phyloP scores from a whole-genome alignment of 2,329 filamentous ascomycete genomes.

The Lecanicillium sp. region DNA sequence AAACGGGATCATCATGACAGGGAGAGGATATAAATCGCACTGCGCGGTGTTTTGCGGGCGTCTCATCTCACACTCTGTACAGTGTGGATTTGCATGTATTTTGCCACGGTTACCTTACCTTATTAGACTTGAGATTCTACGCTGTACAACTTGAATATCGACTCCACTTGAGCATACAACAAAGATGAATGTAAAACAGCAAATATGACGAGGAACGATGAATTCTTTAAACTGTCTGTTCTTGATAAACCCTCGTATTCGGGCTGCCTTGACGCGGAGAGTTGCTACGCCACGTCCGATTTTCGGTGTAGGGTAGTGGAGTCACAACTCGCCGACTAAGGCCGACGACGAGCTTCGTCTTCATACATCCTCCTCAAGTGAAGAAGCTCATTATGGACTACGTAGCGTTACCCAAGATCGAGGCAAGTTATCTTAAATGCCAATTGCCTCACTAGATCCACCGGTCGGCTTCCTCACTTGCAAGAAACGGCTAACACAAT shows the following conservation, averaged over 20 bases:
- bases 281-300: too few relatives aligned
- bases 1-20: background rate
- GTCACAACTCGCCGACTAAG: too few relatives aligned
- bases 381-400: slow-evolving; percentile 29
- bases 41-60: slow-evolving; percentile 1
- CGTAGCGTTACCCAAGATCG: slow-evolving; percentile 45
- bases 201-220: too few relatives aligned
- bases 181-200: too few relatives aligned
- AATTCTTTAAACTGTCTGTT: too few relatives aligned
- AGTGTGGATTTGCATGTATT: slow-evolving; percentile 6
- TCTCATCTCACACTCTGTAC: slow-evolving; percentile 6
- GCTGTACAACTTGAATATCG: slow-evolving; percentile 7
- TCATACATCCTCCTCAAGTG: too few relatives aligned
- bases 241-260: too few relatives aligned
- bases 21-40: background rate
- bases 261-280: too few relatives aligned
- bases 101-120: slow-evolving; percentile 7
- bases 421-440: slow-evolving; percentile 39
- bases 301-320: too few relatives aligned
- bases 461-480: too few relatives aligned
- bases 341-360: too few relatives aligned
- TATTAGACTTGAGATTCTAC: slow-evolving; percentile 7
- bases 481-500: background rate
- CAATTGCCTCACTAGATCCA: too few relatives aligned
- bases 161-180: slow-evolving; percentile 5